Conservation (phyloP, 75 land plant genomes). For the Cupressus sempervirens region DNA sequence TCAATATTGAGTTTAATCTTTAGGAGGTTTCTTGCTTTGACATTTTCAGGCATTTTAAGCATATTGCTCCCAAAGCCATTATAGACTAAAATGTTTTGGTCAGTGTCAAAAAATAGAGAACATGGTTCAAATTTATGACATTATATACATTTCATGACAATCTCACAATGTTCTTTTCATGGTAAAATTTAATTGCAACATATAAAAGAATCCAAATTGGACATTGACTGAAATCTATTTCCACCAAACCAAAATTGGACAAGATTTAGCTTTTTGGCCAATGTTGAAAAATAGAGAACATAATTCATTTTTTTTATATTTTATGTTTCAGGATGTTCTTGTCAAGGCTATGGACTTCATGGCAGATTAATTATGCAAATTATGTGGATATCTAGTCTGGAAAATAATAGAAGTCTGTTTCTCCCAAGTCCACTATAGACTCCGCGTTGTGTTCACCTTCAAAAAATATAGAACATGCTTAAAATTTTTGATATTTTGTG, state of each 20-base stretch:
- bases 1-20: not conserved
- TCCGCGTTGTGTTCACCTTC: not conserved
- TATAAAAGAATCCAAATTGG: conserved; percentile 76
- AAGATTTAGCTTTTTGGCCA: not conserved
- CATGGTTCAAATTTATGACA: not conserved
- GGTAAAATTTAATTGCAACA: conserved; percentile 77
- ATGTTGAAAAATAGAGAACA: not conserved
- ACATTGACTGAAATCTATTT: conserved; percentile 55
- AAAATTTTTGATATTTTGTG: not conserved
- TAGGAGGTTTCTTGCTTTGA: not conserved
- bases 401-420: conserved; percentile 58
- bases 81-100: not conserved
- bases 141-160: not conserved
- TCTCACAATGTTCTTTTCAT: conserved; percentile 75
- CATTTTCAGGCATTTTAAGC: not conserved
- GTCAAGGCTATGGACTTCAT: conserved; percentile 90
- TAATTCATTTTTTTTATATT: not conserved
- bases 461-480: not conserved
- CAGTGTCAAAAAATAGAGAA: not conserved
- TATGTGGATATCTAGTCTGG: conserved; percentile 77
- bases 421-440: not conserved
- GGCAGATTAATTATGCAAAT: conserved; percentile 77
- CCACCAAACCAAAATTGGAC: too few species aligned
- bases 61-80: not conserved
- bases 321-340: not conserved